phyloP scores from a whole-genome alignment of 345 rosid species.

The Turritis glabra region DNA sequence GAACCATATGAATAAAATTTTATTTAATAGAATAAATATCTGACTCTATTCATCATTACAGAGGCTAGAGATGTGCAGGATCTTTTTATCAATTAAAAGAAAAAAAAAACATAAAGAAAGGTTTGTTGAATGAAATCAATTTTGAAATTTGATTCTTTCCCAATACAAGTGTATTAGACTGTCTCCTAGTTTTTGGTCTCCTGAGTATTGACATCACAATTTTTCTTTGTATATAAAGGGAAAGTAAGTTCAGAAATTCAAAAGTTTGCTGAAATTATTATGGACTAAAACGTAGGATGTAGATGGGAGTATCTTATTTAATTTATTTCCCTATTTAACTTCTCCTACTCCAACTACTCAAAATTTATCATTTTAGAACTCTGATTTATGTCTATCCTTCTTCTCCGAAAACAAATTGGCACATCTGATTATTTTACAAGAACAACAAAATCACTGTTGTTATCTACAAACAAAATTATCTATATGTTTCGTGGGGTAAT shows the following conservation, averaged over 20 bases:
- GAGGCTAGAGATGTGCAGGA: slow-evolving; percentile 5
- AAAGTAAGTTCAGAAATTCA: slow-evolving; percentile 19
- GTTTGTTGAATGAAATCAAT: neutral
- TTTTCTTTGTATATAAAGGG: slow-evolving; percentile 12
- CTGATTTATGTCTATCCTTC: too few relatives aligned
- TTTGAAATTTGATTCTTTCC: slow-evolving; percentile 5
- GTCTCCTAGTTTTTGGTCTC: slow-evolving; percentile 32
- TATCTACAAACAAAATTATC: too few relatives aligned
- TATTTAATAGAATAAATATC: neutral
- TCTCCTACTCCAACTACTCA: slow-evolving; percentile 25
- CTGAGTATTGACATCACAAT: slow-evolving; percentile 23
- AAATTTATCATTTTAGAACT: slow-evolving; percentile 1
- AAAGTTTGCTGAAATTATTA: slow-evolving; percentile 8
- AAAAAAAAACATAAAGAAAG: neutral
- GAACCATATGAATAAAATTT: neutral
- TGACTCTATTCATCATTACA: neutral
- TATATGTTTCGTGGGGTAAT: too few relatives aligned
- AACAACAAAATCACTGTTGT: too few relatives aligned
- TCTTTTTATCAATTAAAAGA: slow-evolving; percentile 5
- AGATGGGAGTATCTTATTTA: slow-evolving; percentile 25
- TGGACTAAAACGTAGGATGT: slow-evolving; percentile 18
- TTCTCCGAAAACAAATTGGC: too few relatives aligned
- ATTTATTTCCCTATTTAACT: slow-evolving; percentile 16
- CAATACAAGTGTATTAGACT: neutral
- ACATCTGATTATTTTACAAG: too few relatives aligned